phyloP scores from a whole-genome alignment of 129 eudicot genomes.

The Glebionis coronaria region DNA sequence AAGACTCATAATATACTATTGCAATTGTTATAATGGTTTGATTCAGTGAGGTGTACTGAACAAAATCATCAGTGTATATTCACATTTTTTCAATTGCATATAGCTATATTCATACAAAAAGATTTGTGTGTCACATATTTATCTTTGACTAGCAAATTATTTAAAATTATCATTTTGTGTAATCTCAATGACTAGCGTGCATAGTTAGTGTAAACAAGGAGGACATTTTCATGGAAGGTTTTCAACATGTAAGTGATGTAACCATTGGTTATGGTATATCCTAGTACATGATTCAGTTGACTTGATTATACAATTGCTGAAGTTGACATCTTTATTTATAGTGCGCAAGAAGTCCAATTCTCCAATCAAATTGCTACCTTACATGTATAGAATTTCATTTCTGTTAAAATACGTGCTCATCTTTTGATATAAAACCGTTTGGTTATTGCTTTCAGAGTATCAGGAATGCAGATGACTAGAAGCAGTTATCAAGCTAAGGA shows the following conservation, averaged over 20 bases:
- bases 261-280: no score
- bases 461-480: constrained; percentile 36
- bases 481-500: constrained; percentile 34
- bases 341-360: background rate
- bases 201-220: no score
- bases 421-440: background rate
- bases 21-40: background rate
- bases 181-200: no score
- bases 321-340: background rate
- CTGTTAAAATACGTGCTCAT: background rate
- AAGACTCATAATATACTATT: background rate
- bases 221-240: no score
- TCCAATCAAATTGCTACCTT: background rate
- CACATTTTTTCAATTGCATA: background rate
- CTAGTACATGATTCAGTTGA: no score
- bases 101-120: background rate
- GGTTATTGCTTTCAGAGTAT: constrained; percentile 25
- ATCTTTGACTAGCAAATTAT: no score
- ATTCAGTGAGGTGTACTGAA: background rate
- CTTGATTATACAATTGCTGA: background rate
- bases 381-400: background rate
- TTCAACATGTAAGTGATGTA: no score
- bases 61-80: background rate
- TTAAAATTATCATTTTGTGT: no score
- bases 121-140: no score